A percentile compares a stretch with the other conserved stretches of the same genome.
phyloP scores from a whole-genome alignment of 2,329 filamentous ascomycete species.

The Simplicillium sp. region DNA sequence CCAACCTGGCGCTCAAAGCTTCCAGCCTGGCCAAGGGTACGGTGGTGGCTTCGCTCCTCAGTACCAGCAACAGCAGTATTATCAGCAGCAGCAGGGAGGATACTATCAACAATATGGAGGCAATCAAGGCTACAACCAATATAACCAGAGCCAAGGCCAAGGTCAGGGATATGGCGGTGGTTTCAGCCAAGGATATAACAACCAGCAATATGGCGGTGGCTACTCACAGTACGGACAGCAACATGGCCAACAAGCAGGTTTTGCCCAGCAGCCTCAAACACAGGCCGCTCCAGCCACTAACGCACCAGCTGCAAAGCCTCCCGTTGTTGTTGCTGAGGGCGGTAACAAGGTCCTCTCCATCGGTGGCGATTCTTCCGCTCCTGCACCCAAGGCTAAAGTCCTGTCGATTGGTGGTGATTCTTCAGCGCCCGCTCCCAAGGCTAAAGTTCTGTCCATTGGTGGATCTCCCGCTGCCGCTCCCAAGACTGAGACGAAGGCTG shows the following conservation, averaged over 20 bases:
- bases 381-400: slow-evolving; percentile 54
- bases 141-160: slow-evolving; percentile 22
- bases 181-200: slow-evolving; percentile 44
- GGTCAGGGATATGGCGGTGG: slow-evolving; percentile 38
- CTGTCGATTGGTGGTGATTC: slow-evolving; percentile 59
- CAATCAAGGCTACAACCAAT: slow-evolving; percentile 31
- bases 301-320: slow-evolving; percentile 31
- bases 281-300: slow-evolving; percentile 32
- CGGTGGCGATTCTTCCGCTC: slow-evolving; percentile 33
- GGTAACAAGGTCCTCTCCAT: slow-evolving; percentile 57
- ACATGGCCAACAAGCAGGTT: slow-evolving; percentile 28
- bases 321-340: slow-evolving; percentile 30
- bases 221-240: slow-evolving; percentile 45
- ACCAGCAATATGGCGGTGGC: slow-evolving; percentile 31
- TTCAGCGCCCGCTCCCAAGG: slow-evolving; percentile 43
- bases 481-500: slow-evolving; percentile 28
- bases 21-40: slow-evolving; percentile 64
- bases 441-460: slow-evolving; percentile 36
- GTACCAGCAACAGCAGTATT: slow-evolving; percentile 43
- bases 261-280: slow-evolving; percentile 23
- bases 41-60: slow-evolving; percentile 47
- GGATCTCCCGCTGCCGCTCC: slow-evolving; percentile 18
- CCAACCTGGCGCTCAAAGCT: slow-evolving; percentile 57
- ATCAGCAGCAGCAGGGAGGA: slow-evolving; percentile 40
- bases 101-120: slow-evolving; percentile 52